These are phyloP conservation scores for Alliaria petiolata DNA, from an alignment of 345 rosid species.

Conservation along the genomic window DNA sequence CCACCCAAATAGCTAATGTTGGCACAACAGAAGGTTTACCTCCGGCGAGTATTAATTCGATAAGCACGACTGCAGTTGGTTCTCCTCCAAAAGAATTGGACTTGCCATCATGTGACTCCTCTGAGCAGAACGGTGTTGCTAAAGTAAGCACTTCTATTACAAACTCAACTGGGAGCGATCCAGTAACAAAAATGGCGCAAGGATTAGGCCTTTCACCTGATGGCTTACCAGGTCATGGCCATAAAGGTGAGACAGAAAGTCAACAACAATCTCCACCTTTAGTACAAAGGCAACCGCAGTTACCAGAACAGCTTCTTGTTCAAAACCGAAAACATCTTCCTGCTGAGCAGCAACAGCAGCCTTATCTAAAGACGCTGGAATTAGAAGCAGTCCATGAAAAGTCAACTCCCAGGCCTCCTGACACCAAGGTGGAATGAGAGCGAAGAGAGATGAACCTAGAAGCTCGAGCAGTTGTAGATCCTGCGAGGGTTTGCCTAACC, in stretches of 20 bases:
- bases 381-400: slow-evolving; percentile 39
- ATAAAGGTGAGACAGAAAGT: slow-evolving; percentile 35
- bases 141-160: slow-evolving; percentile 35
- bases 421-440: slow-evolving; percentile 51
- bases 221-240: slow-evolving; percentile 15
- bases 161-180: slow-evolving; percentile 44
- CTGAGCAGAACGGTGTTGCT: slow-evolving; percentile 32
- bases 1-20: slow-evolving; percentile 32
- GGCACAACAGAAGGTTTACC: slow-evolving; percentile 29
- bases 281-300: slow-evolving; percentile 43
- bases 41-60: slow-evolving; percentile 41
- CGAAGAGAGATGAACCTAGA: slow-evolving; percentile 28
- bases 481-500: slow-evolving; percentile 50
- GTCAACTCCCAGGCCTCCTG: slow-evolving; percentile 27
- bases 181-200: slow-evolving; percentile 32
- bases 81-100: slow-evolving; percentile 57
- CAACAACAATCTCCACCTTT: slow-evolving; percentile 38
- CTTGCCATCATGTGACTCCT: slow-evolving; percentile 35
- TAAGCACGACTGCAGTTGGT: slow-evolving; percentile 31
- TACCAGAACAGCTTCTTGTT: slow-evolving; percentile 37
- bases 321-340: slow-evolving; percentile 18
- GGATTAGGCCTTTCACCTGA: slow-evolving; percentile 36
- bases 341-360: slow-evolving; percentile 6
- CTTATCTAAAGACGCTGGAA: slow-evolving; percentile 35
- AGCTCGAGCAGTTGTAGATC: slow-evolving; percentile 39